A percentile compares a stretch with the other conserved stretches of the same genome.
Evolutionary conservation across 257 asterid species (phyloP).

Genomic region (Ajuga chamaepitys): DNA sequence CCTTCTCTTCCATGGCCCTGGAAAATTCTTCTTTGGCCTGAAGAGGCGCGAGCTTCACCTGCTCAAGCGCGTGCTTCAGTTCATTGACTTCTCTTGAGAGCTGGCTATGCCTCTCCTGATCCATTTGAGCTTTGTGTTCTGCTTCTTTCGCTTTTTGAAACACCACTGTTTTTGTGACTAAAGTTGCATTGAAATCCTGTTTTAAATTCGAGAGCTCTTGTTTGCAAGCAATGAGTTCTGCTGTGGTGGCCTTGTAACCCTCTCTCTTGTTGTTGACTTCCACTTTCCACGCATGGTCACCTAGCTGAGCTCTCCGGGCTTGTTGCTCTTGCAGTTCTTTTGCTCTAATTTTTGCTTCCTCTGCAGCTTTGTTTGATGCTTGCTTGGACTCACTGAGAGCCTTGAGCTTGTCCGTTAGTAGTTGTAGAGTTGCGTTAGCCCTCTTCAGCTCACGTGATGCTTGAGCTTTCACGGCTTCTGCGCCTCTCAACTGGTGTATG

Average conservation of each 20-base stretch:
- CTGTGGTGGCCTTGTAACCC: constrained; percentile 44
- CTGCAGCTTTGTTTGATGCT: constrained; percentile 45
- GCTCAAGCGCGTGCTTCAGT: constrained; percentile 28
- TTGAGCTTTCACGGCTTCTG: constrained; percentile 50
- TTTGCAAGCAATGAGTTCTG: constrained; percentile 41
- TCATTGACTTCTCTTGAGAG: constrained; percentile 47
- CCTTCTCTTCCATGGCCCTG: constrained; percentile 38
- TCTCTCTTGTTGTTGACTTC: constrained; percentile 51
- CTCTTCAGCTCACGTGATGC: constrained; percentile 52
- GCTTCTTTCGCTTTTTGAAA: constrained; percentile 60
- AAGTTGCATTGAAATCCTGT: constrained; percentile 45
- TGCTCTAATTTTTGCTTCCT: constrained; percentile 40
- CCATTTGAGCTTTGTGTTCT: constrained; percentile 25
- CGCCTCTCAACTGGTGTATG: constrained; percentile 37
- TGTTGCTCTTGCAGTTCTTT: constrained; percentile 41
- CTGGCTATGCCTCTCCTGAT: constrained; percentile 31
- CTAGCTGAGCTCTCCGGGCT: constrained; percentile 28
- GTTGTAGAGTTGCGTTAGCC: constrained; percentile 56
- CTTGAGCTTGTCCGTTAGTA: constrained; percentile 61
- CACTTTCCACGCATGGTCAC: constrained; percentile 43
- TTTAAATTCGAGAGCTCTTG: constrained; percentile 48
- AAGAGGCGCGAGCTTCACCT: constrained; percentile 33
- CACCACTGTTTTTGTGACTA: constrained; percentile 36
- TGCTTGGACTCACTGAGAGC: constrained; percentile 52
- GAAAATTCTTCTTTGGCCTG: constrained; percentile 47